Evolutionary conservation across 2,329 filamentous ascomycete genomes (phyloP), one percentile per base, ranked within the genome.

Genomic region (Sordariomycetes sp.): DNA sequence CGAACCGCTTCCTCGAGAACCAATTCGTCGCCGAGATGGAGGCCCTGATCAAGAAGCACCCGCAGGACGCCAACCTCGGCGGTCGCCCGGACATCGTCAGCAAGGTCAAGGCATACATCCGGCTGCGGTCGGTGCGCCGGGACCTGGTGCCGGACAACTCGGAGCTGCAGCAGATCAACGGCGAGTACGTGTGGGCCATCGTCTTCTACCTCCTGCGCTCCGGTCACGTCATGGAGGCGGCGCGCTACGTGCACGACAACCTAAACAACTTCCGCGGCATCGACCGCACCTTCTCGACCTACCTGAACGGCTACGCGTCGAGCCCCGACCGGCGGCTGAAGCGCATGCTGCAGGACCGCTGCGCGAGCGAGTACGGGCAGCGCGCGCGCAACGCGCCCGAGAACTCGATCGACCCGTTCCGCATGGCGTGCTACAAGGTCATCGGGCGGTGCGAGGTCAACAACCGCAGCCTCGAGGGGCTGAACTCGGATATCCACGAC

Each of bases 361-460:
- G 96, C 72, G 89, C 88, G 64, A 90, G 88, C 62, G 92, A 97
- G 68, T 97, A 95, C 71, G 88, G 88, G 56, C 89, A 95, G 69
- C 86, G 91, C 53, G 82, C 86, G 28, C 87, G 90, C 62, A 90
- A 95, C 66, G 89, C 89, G 0, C 89, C 90, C 0, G 89, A 94
- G 60, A 87, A 92, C 68, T 89, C 89, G 1, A 85, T 95, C 62
- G 94, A 99, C 69, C 94, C 94, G 28, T 99, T 95, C 75, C 86
- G 91, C 58, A 92, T 96, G 85, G 92, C 93, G 54, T 97, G 94
- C 71, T 97, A 97, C 79, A 97, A 99, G 78, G 86, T 99, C 61
- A 88, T 99, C 65, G 94, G 95, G 53, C 90, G 85, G 53, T 87
- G 85, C 64, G 85, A 87, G 65, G 74, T 88, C 28, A 77, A 75